A percentile compares a stretch with the other conserved stretches of the same genome.
Evolutionary conservation across 2,329 filamentous ascomycete genomes (phyloP).

Genomic region (Didymella pomorum): DNA sequence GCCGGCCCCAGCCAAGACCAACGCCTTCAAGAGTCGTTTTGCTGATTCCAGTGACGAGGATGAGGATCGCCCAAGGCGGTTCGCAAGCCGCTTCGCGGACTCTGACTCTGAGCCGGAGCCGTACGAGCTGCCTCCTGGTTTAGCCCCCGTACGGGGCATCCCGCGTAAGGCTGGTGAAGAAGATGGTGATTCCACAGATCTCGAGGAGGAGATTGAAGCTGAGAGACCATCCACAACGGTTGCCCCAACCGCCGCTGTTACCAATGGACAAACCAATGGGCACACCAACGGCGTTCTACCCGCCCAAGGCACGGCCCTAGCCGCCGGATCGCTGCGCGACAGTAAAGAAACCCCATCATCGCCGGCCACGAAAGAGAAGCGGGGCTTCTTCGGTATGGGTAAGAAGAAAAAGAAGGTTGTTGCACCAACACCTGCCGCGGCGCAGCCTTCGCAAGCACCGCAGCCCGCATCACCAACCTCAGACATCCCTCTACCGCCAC

Average conservation of each 20-base stretch:
- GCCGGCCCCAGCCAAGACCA: constrained; percentile 24
- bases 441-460: constrained; percentile 18
- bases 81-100: constrained; percentile 59
- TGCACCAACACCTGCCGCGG: constrained; percentile 34
- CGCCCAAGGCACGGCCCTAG: constrained; percentile 43
- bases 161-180: constrained; percentile 63
- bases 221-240: constrained; percentile 55
- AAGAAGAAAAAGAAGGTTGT: constrained; percentile 62
- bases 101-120: constrained; percentile 65
- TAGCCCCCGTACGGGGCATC: constrained; percentile 67
- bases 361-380: constrained; percentile 50
- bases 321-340: constrained; percentile 51
- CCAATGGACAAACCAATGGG: constrained; percentile 29
- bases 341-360: constrained; percentile 47
- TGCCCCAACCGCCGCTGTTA: constrained; percentile 28
- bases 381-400: constrained; percentile 61
- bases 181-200: constrained; percentile 65
- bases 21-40: constrained; percentile 61
- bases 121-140: constrained; percentile 49
- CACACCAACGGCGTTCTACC: constrained; percentile 23
- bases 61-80: constrained; percentile 43
- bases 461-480: constrained; percentile 40
- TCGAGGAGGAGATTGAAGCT: constrained; percentile 55
- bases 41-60: constrained; percentile 73
- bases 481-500: constrained; percentile 43